Evolutionary conservation across 306 rosid genomes (phyloP).

Genomic region (Lablab purpureus): DNA sequence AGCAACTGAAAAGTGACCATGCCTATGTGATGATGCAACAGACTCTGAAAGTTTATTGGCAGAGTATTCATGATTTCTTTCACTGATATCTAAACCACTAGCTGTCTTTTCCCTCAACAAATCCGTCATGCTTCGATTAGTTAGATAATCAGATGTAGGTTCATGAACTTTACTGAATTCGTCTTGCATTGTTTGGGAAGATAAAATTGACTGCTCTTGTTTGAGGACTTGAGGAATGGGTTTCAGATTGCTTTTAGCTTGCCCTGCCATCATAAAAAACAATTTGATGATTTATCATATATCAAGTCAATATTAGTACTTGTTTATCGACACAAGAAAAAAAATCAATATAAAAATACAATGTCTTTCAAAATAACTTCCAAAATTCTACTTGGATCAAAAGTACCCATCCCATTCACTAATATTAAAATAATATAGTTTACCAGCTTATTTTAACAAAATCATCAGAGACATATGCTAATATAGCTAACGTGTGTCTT

Average conservation of each 20-base stretch:
- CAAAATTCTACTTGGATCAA: conserved; percentile 18
- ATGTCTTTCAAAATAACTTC: conserved; percentile 9
- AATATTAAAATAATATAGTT: neutral
- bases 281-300: conserved; percentile 32
- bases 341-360: neutral
- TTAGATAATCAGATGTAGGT: conserved; percentile 53
- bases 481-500: neutral
- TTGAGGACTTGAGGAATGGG: conserved; percentile 56
- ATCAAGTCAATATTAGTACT: conserved; percentile 15
- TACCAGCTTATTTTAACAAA: conserved; percentile 1
- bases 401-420: neutral
- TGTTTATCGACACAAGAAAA: neutral
- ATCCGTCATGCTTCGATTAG: conserved; percentile 56
- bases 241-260: conserved; percentile 55
- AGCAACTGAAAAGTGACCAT: conserved; percentile 51
- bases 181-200: conserved; percentile 60
- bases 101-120: conserved; percentile 62
- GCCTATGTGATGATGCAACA: conserved; percentile 56
- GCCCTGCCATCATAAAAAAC: conserved; percentile 63
- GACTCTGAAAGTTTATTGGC: conserved; percentile 55
- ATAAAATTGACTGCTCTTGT: conserved; percentile 57
- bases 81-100: conserved; percentile 55
- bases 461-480: neutral
- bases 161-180: conserved; percentile 55
- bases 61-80: conserved; percentile 59